These are phyloP conservation scores for Selenicereus undatus DNA, from an alignment of 148 eudicot species.

Conservation along the genomic window DNA sequence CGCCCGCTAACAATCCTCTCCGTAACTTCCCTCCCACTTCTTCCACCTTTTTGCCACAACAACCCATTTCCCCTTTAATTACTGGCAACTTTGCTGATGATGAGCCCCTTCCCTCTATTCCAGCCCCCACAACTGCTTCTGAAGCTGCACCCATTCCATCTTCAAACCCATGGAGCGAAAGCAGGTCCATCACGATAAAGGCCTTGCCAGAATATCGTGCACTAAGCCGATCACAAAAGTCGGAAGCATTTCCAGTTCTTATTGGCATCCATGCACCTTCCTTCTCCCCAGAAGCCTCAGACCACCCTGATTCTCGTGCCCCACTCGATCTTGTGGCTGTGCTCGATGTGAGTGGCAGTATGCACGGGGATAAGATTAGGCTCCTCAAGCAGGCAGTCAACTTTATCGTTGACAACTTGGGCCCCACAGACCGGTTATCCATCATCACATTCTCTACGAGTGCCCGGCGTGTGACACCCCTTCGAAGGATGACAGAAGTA, in stretches of 20 bases:
- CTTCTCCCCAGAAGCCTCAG: slow-evolving; percentile 24
- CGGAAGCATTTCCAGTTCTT: slow-evolving; percentile 28
- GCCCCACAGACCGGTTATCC: slow-evolving; percentile 37
- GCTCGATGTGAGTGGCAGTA: slow-evolving; percentile 46
- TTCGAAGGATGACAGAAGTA: slow-evolving; percentile 32
- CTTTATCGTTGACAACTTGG: slow-evolving; percentile 38
- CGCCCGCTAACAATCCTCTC: slow-evolving; percentile 1
- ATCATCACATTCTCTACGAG: slow-evolving; percentile 31
- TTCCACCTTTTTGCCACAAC: neutral
- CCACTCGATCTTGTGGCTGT: slow-evolving; percentile 45
- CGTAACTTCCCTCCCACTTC: neutral
- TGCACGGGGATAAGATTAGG: slow-evolving; percentile 36
- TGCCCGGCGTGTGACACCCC: slow-evolving; percentile 31
- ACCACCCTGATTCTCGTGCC: slow-evolving; percentile 27
- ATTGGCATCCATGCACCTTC: slow-evolving; percentile 29
- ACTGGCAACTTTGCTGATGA: slow-evolving; percentile 20
- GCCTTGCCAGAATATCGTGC: slow-evolving; percentile 29
- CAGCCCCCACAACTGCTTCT: neutral
- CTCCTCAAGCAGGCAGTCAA: slow-evolving; percentile 35
- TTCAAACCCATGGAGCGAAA: neutral
- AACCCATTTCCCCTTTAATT: neutral
- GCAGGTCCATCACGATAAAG: slow-evolving; percentile 14
- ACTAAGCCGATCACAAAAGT: slow-evolving; percentile 15
- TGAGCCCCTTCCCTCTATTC: slow-evolving; percentile 19
- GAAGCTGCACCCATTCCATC: neutral